Conservation (phyloP, 768 basidiomycete genomes). For the Paxillus involutus region DNA sequence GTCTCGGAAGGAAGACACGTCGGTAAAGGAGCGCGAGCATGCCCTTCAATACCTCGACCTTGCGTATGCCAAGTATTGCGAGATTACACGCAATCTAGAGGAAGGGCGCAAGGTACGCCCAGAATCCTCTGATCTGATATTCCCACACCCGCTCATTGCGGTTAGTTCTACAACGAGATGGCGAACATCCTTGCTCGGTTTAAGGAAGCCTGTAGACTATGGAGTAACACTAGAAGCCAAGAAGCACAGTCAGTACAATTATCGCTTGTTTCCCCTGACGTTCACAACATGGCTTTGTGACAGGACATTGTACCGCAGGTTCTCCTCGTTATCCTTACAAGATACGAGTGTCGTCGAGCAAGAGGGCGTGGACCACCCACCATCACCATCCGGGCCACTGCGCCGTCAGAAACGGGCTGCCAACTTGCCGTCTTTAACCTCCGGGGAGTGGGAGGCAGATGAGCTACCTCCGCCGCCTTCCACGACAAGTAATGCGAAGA, state of each 20-base stretch:
- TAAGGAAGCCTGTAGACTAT: conserved; percentile 72
- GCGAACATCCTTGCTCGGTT: conserved; percentile 69
- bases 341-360: conserved; percentile 17
- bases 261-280: neutral
- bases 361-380: neutral
- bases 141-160: neutral
- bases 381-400: conserved; percentile 6
- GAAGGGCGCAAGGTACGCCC: conserved; percentile 77
- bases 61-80: conserved; percentile 85
- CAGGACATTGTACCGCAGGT: conserved; percentile 20
- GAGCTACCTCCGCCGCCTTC: conserved; percentile 43
- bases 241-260: conserved; percentile 64
- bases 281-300: neutral
- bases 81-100: conserved; percentile 80
- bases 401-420: conserved; percentile 29
- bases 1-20: conserved; percentile 75
- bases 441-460: conserved; percentile 55
- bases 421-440: conserved; percentile 46
- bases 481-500: neutral
- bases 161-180: conserved; percentile 91
- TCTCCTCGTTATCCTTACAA: conserved; percentile 32
- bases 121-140: neutral
- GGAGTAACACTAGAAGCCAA: conserved; percentile 68
- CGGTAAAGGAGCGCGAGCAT: conserved; percentile 76
- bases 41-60: conserved; percentile 81